phyloP scores from a whole-genome alignment of 2,329 filamentous ascomycete genomes.

The Alternaria gansuensis region DNA sequence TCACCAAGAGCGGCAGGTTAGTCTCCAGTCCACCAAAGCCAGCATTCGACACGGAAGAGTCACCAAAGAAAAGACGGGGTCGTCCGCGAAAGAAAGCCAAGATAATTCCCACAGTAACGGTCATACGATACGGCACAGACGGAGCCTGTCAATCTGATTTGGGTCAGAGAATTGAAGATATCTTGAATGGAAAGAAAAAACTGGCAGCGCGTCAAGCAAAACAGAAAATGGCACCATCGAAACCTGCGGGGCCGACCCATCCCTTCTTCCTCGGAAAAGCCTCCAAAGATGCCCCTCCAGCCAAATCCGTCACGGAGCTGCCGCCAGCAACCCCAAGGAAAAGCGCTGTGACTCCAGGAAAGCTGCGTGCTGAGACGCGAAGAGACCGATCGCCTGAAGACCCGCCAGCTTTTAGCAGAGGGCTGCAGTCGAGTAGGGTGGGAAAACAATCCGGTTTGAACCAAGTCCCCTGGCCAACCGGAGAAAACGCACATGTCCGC shows the following conservation, averaged over 20 bases:
- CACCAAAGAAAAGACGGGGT: slow-evolving; percentile 59
- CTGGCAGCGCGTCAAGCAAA: slow-evolving; percentile 29
- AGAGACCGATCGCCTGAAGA: slow-evolving; percentile 29
- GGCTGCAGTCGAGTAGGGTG: slow-evolving; percentile 35
- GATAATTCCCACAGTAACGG: slow-evolving; percentile 57
- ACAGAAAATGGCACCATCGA: slow-evolving; percentile 32
- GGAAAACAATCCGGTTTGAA: slow-evolving; percentile 71
- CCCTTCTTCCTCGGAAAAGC: slow-evolving; percentile 74
- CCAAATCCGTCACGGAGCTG: slow-evolving; percentile 21
- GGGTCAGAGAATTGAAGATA: slow-evolving; percentile 69
- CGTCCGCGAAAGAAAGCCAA: slow-evolving; percentile 36
- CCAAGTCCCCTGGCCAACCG: slow-evolving; percentile 76
- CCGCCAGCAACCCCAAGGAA: slow-evolving; percentile 34
- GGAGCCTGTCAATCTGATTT: slow-evolving; percentile 58
- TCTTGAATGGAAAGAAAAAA: slow-evolving; percentile 59
- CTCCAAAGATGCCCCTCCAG: slow-evolving; percentile 34
- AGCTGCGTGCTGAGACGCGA: slow-evolving; percentile 52
- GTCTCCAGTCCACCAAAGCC: slow-evolving; percentile 52
- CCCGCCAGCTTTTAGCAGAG: slow-evolving; percentile 32
- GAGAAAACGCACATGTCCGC: slow-evolving; percentile 61
- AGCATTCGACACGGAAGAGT: slow-evolving; percentile 22
- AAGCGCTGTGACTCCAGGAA: slow-evolving; percentile 59
- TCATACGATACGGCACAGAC: slow-evolving; percentile 68
- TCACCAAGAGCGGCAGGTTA: slow-evolving; percentile 59
- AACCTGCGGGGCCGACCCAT: slow-evolving; percentile 60